Evolutionary conservation across 352 stramenopile genomes (phyloP).

Genomic region (Phytophthora fragariae): DNA sequence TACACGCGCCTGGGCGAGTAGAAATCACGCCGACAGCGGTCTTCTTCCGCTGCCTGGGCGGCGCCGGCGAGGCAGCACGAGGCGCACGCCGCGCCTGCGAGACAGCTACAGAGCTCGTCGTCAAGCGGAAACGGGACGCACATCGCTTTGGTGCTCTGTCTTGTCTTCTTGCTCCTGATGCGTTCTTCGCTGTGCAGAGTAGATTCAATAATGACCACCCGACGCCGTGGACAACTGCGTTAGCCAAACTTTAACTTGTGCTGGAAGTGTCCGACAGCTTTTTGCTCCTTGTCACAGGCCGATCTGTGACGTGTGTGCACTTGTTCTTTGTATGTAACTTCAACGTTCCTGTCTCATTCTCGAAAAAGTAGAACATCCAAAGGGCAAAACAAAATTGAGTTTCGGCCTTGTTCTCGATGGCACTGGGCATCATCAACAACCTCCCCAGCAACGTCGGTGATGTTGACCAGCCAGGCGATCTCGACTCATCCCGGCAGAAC

Average conservation of each 20-base stretch:
- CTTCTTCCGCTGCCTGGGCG: constrained; percentile 22
- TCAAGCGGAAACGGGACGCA: constrained; percentile 29
- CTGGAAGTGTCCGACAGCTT: background rate
- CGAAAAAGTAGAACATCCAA: constrained; percentile 15
- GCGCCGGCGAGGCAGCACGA: constrained; percentile 35
- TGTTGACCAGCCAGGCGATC: background rate
- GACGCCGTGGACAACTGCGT: background rate
- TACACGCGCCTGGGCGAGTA: constrained; percentile 27
- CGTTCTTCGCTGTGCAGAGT: background rate
- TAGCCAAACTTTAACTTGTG: no score
- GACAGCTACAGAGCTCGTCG: constrained; percentile 39
- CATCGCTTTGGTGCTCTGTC: constrained; percentile 14
- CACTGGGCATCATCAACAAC: background rate
- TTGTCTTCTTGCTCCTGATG: background rate
- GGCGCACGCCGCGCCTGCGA: constrained; percentile 32
- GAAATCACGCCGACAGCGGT: constrained; percentile 29
- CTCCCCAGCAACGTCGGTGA: background rate
- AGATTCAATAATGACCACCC: constrained; percentile 20
- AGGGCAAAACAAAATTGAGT: background rate
- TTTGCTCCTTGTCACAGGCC: constrained; percentile 5
- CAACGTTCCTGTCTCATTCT: constrained; percentile 29
- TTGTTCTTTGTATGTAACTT: constrained; percentile 24
- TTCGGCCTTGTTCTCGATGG: constrained; percentile 3
- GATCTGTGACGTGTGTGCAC: constrained; percentile 33
- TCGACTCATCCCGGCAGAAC: background rate